phyloP scores from a whole-genome alignment of 2,329 filamentous ascomycete species.

The Mycosphaerella arachidis region DNA sequence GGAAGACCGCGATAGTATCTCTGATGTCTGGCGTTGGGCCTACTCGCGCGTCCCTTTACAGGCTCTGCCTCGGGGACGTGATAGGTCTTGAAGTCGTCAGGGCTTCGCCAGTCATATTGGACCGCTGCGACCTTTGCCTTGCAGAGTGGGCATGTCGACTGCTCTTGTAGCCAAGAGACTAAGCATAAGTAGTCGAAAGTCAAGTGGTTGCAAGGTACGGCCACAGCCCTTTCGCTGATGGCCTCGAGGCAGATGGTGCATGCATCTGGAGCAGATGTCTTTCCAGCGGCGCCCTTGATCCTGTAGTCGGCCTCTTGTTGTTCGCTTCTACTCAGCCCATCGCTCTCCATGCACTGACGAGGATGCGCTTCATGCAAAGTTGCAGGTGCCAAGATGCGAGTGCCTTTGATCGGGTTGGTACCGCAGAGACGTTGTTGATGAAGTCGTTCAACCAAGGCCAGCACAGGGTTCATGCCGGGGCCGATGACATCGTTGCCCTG shows the following conservation, averaged over 20 bases:
- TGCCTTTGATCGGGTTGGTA: background rate
- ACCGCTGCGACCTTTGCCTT: constrained; percentile 53
- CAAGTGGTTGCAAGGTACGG: constrained; percentile 71
- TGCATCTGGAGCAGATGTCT: constrained; percentile 37
- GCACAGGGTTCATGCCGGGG: background rate
- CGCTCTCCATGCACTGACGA: constrained; percentile 18
- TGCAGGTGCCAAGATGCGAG: background rate
- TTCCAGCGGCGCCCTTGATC: constrained; percentile 25
- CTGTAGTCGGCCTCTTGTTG: constrained; percentile 21
- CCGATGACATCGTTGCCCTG: background rate
- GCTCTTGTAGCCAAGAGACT: constrained; percentile 71
- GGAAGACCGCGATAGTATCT: background rate
- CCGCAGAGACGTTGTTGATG: background rate
- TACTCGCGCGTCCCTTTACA: background rate
- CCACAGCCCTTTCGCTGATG: constrained; percentile 66
- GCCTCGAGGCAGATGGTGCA: constrained; percentile 86
- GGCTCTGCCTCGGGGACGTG: constrained; percentile 10
- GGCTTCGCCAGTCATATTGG: constrained; percentile 58
- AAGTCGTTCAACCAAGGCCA: background rate
- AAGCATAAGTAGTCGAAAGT: constrained; percentile 85
- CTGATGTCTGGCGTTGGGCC: background rate
- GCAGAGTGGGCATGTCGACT: constrained; percentile 75
- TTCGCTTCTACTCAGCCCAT: background rate
- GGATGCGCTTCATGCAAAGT: no score
- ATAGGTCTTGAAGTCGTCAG: constrained; percentile 56